Percentiles rank a stretch among this genome's conserved stretches.
phyloP scores from a whole-genome alignment of 257 asterid genomes.

The Coffea canephora region DNA sequence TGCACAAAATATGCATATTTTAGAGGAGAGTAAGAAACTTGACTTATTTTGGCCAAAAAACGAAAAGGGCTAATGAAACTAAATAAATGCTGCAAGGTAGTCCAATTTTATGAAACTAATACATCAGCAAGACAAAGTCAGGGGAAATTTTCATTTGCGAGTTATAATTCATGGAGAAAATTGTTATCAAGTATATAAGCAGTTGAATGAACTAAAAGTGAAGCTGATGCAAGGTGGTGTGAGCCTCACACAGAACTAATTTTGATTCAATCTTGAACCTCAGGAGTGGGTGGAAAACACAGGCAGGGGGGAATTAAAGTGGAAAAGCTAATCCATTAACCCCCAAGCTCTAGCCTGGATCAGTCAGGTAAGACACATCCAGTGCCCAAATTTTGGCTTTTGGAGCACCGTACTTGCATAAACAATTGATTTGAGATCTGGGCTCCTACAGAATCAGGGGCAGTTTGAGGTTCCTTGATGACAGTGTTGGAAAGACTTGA shows the following conservation, averaged over 20 bases:
- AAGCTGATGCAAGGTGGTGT: not conserved
- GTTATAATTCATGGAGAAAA: not conserved
- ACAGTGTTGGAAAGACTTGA: not conserved
- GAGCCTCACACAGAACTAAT: not conserved
- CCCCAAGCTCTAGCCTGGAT: too few species aligned
- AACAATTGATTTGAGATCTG: not conserved
- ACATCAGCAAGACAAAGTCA: not conserved
- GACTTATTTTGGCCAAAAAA: not conserved
- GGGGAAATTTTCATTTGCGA: conserved; percentile 20
- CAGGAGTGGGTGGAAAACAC: too few species aligned
- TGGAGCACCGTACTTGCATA: conserved; percentile 25
- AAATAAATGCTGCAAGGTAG: not conserved
- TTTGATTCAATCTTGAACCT: too few species aligned
- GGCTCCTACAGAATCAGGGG: not conserved
- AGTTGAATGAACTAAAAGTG: too few species aligned
- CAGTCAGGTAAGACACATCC: too few species aligned
- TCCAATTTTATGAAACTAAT: not conserved
- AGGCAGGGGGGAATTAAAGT: too few species aligned
- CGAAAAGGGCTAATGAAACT: too few species aligned
- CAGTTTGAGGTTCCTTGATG: not conserved
- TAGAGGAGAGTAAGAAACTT: not conserved
- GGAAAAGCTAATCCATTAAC: too few species aligned
- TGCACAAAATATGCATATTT: not conserved
- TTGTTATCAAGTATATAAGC: too few species aligned
- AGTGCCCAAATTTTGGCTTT: conserved; percentile 17